Evolutionary conservation across 805 yeast species (phyloP).

Genomic region (Suhomyces sp.): DNA sequence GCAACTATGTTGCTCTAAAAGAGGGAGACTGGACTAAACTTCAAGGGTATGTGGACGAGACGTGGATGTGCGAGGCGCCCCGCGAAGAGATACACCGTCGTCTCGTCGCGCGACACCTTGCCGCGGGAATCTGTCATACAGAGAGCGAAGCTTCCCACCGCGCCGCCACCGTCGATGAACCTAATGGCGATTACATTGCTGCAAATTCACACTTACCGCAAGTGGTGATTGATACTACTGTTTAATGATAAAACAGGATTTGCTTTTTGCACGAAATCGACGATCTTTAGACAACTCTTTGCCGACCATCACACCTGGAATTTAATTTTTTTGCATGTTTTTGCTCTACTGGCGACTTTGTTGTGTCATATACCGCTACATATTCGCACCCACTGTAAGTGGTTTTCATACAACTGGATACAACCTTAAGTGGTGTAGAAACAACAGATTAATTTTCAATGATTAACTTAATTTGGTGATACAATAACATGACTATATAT

Average conservation of each 20-base stretch:
- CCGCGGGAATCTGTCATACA: slow-evolving; percentile 17
- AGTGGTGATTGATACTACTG: slow-evolving; percentile 5
- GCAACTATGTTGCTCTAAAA: slow-evolving; percentile 23
- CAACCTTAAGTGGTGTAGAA: no score
- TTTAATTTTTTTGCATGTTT: no score
- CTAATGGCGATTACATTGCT: slow-evolving; percentile 53
- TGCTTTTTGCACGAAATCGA: no score
- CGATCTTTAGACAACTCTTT: no score
- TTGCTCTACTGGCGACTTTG: no score
- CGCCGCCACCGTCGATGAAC: slow-evolving; percentile 55
- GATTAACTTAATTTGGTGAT: no score
- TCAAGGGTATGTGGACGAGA: slow-evolving; percentile 16
- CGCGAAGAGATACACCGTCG: slow-evolving; percentile 16
- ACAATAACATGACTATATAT: background rate
- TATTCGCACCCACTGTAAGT: background rate
- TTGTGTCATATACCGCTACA: no score
- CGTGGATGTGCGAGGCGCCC: slow-evolving; percentile 17
- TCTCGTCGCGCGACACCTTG: slow-evolving; percentile 20
- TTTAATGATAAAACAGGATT: no score
- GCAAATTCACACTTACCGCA: slow-evolving; percentile 4
- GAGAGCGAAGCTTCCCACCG: slow-evolving; percentile 51
- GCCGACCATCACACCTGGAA: no score
- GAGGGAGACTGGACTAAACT: slow-evolving; percentile 22
- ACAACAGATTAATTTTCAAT: no score
- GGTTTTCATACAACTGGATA: no score